A percentile compares a stretch with the other conserved stretches of the same genome.
These are phyloP conservation scores for Fragilariopsis cylindrus DNA, from an alignment of 108 stramenopile genomes.

Conservation along the genomic window DNA sequence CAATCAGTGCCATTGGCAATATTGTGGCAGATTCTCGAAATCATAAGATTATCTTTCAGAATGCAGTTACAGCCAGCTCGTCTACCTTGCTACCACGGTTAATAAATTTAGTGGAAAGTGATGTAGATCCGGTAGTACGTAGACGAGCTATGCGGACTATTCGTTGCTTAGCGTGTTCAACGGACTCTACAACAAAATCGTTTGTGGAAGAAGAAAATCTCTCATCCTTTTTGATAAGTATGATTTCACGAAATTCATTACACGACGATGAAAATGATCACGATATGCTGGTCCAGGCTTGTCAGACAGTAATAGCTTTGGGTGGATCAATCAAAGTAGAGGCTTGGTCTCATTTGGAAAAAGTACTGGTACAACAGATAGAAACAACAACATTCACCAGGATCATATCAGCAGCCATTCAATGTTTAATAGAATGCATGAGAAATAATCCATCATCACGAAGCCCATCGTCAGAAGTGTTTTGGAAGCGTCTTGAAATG, in stretches of 20 bases:
- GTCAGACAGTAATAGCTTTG: slow-evolving; percentile 23
- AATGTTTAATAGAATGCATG: slow-evolving; percentile 27
- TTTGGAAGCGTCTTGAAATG: slow-evolving; percentile 33
- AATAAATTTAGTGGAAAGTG: slow-evolving; percentile 18
- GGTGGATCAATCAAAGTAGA: not conserved
- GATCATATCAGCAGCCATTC: slow-evolving; percentile 23
- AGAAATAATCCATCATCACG: slow-evolving; percentile 20
- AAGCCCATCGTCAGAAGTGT: slow-evolving; percentile 24
- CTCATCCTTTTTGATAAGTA: slow-evolving; percentile 17
- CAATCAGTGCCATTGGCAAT: slow-evolving; percentile 43
- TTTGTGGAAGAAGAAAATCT: slow-evolving; percentile 8
- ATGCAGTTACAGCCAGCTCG: not conserved
- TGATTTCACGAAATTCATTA: slow-evolving; percentile 14
- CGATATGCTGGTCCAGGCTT: slow-evolving; percentile 39
- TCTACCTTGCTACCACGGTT: slow-evolving; percentile 10
- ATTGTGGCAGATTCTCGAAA: slow-evolving; percentile 22
- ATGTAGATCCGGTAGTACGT: slow-evolving; percentile 32
- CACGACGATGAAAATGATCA: slow-evolving; percentile 36
- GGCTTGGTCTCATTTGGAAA: slow-evolving; percentile 28
- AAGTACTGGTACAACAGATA: slow-evolving; percentile 18
- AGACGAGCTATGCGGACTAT: slow-evolving; percentile 49
- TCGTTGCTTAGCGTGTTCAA: slow-evolving; percentile 31
- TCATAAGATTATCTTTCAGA: slow-evolving; percentile 7
- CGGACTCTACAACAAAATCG: not conserved
- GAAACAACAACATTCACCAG: slow-evolving; percentile 28